A percentile compares a stretch with the other conserved stretches of the same genome.
These are phyloP conservation scores for Balamuthia mandrillaris DNA, from an alignment of 208 protist species.

Conservation along the genomic window DNA sequence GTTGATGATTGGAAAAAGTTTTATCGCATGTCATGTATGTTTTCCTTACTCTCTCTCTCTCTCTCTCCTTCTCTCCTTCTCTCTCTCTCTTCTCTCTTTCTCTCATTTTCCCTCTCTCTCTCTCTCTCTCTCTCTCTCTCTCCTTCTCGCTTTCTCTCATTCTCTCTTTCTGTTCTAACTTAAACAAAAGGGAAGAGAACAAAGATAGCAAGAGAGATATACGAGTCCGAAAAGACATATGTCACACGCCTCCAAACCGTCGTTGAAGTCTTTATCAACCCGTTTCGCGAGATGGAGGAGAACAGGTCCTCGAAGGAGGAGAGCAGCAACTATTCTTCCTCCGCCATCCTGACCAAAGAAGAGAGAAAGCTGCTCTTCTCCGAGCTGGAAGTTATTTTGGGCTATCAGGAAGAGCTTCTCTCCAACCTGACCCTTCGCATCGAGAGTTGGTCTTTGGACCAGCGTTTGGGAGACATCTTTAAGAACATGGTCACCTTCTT, in stretches of 20 bases:
- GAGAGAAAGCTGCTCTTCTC: conserved; percentile 11
- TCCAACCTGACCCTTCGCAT: not conserved
- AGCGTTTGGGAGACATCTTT: conserved; percentile 15
- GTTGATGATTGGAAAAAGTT: not conserved
- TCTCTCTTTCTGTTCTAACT: not conserved
- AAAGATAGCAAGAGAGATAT: conserved; percentile 4
- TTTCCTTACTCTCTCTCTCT: too few species aligned
- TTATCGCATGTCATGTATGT: not conserved
- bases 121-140: not conserved
- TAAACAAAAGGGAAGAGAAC: not conserved
- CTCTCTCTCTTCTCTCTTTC: too few species aligned
- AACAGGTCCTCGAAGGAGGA: too few species aligned
- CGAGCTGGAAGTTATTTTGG: conserved; percentile 11
- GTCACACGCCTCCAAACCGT: not conserved
- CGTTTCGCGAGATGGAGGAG: too few species aligned
- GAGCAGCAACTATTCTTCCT: not conserved
- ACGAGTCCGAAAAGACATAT: not conserved
- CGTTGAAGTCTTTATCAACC: not conserved
- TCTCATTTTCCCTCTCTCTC: not conserved
- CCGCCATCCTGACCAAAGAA: not conserved
- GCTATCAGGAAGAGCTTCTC: not conserved
- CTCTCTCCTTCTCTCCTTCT: too few species aligned
- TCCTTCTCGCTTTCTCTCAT: not conserved
- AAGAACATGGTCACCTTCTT: conserved; percentile 17
- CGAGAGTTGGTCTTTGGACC: conserved; percentile 5